Conservation (phyloP, 208 protist species). For the Leishmania aethiopica region DNA sequence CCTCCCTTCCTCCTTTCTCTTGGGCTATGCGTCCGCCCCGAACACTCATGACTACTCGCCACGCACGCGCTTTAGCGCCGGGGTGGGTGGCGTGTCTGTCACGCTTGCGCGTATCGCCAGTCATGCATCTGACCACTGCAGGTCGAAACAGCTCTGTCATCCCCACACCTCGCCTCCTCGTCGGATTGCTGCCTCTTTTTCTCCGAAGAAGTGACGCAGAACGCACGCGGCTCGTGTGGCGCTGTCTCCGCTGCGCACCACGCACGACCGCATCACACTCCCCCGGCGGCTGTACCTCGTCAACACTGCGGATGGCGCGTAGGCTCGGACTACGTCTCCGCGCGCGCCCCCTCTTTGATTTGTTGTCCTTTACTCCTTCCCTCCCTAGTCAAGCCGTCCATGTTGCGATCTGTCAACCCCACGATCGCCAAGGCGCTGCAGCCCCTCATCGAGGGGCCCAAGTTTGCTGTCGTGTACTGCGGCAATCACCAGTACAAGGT, state of each 20-base stretch:
- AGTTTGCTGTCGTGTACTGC: constrained; percentile 91
- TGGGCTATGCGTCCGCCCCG: not conserved
- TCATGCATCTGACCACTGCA: not conserved
- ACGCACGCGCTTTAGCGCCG: not conserved
- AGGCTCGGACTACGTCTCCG: not conserved
- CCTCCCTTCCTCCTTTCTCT: not conserved
- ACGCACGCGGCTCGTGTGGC: not conserved
- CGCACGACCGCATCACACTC: not conserved
- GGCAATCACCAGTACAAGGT: constrained; percentile 93
- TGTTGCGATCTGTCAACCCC: constrained; percentile 48
- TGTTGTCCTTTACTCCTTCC: not conserved
- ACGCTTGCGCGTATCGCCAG: not conserved
- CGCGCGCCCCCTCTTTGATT: too few relatives aligned
- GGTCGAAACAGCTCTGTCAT: not conserved
- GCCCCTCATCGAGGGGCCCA: constrained; percentile 60
- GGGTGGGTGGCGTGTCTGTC: not conserved
- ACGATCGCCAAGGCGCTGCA: constrained; percentile 46
- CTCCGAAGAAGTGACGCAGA: too few relatives aligned
- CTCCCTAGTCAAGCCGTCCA: not conserved
- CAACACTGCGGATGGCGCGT: not conserved
- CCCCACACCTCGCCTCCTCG: not conserved
- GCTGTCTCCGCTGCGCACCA: not conserved
- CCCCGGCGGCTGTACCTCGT: too few relatives aligned
- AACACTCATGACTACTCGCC: not conserved
- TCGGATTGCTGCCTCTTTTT: not conserved